Evolutionary conservation across 257 asterid genomes (phyloP).

Genomic region (Ligustrum vulgare): DNA sequence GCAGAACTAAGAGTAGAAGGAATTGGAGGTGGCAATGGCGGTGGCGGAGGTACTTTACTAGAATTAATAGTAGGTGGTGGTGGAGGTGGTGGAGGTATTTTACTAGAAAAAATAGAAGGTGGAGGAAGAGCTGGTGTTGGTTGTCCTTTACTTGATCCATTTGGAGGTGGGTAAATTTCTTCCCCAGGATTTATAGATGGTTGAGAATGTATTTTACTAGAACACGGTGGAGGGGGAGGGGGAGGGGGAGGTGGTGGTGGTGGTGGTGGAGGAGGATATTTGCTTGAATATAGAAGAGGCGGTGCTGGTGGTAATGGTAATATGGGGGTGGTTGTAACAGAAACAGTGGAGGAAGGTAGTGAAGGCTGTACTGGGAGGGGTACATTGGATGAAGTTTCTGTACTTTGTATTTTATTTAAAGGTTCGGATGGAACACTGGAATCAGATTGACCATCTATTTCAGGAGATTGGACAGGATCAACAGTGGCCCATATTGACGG

Average conservation of each 20-base stretch:
- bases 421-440: slow-evolving; percentile 35
- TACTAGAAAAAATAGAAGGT: slow-evolving; percentile 25
- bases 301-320: slow-evolving; percentile 24
- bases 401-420: slow-evolving; percentile 30
- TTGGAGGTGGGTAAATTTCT: slow-evolving; percentile 23
- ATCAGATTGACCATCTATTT: slow-evolving; percentile 39
- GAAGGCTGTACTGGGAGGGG: slow-evolving; percentile 31
- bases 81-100: slow-evolving; percentile 30
- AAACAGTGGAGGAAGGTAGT: slow-evolving; percentile 24
- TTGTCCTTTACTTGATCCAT: slow-evolving; percentile 22
- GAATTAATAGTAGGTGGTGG: slow-evolving; percentile 25
- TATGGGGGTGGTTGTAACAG: slow-evolving; percentile 29
- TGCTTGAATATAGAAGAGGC: slow-evolving; percentile 16
- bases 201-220: slow-evolving; percentile 26
- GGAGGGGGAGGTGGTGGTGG: slow-evolving; percentile 23
- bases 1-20: slow-evolving; percentile 22
- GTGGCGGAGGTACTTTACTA: slow-evolving; percentile 21
- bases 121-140: slow-evolving; percentile 29
- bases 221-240: slow-evolving; percentile 14
- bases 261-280: slow-evolving; percentile 13
- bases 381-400: slow-evolving; percentile 28
- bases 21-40: slow-evolving; percentile 32
- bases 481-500: slow-evolving; percentile 21
- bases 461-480: slow-evolving; percentile 26
- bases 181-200: slow-evolving; percentile 6